Conservation (phyloP, 2,329 filamentous ascomycete genomes). For the Periconia macrospinosa region DNA sequence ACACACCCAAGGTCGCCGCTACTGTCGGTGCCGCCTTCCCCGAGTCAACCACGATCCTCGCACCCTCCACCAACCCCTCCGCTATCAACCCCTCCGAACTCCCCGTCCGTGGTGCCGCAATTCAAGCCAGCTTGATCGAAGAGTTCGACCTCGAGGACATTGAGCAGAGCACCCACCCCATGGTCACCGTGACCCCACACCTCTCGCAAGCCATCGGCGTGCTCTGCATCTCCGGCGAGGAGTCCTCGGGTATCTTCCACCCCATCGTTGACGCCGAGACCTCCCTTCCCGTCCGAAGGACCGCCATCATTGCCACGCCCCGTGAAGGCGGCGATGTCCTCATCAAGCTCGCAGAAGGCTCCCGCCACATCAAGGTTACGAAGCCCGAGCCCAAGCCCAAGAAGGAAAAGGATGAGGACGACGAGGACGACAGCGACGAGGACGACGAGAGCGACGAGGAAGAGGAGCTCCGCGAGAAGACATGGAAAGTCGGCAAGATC, state of each 20-base stretch:
- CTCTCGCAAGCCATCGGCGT: conserved; percentile 87
- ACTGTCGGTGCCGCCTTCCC: conserved; percentile 82
- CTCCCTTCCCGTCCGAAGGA: conserved; percentile 83
- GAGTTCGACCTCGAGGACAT: conserved; percentile 95
- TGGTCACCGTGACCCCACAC: conserved; percentile 92
- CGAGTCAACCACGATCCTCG: conserved; percentile 73
- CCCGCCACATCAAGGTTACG: conserved; percentile 88
- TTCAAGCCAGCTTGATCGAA: conserved; percentile 91
- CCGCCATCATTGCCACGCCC: conserved; percentile 74
- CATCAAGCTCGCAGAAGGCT: conserved; percentile 84
- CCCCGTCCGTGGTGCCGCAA: conserved; percentile 83
- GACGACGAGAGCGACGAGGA: conserved; percentile 67
- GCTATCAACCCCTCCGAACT: conserved; percentile 95
- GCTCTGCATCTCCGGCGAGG: conserved; percentile 64
- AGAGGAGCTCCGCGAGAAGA: conserved; percentile 84
- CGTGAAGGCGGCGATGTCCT: conserved; percentile 85
- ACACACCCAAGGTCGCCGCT: conserved; percentile 89
- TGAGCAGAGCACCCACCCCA: conserved; percentile 92
- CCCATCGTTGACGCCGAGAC: conserved; percentile 85
- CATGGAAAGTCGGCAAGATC: conserved; percentile 83
- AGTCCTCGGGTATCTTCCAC: conserved; percentile 70
- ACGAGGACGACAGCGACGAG: conserved; percentile 65
- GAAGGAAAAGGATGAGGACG: conserved; percentile 61
- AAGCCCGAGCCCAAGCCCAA: conserved; percentile 81
- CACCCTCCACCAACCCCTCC: conserved; percentile 74